Conservation (phyloP, 768 basidiomycete genomes). For the Coprinellus micaceus region DNA sequence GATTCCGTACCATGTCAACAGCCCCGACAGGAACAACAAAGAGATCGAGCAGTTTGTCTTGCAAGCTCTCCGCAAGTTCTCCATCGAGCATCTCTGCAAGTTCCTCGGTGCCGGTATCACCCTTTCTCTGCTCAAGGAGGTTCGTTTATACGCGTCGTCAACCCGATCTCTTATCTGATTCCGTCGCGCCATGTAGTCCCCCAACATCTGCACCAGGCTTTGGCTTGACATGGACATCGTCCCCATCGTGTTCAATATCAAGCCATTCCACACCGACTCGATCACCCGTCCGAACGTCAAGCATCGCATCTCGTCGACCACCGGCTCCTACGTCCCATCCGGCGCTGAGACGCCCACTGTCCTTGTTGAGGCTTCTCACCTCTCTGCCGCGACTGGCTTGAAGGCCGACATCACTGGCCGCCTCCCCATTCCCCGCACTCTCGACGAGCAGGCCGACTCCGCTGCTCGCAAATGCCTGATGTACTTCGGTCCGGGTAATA, state of each 20-base stretch:
- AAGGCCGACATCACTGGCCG: slow-evolving; percentile 47
- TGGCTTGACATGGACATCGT: slow-evolving; percentile 85
- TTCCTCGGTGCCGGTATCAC: slow-evolving; percentile 84
- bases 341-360: slow-evolving; percentile 75
- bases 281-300: slow-evolving; percentile 75
- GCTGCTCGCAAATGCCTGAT: slow-evolving; percentile 82
- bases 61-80: slow-evolving; percentile 66
- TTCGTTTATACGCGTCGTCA: slow-evolving; percentile 20
- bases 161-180: slow-evolving; percentile 17
- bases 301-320: slow-evolving; percentile 77
- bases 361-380: slow-evolving; percentile 55
- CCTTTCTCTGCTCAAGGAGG: slow-evolving; percentile 65
- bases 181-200: slow-evolving; percentile 42
- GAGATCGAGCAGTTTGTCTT: slow-evolving; percentile 64
- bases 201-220: slow-evolving; percentile 80
- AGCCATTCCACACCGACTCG: slow-evolving; percentile 68
- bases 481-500: slow-evolving; percentile 80
- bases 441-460: slow-evolving; percentile 84
- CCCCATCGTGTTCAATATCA: slow-evolving; percentile 32
- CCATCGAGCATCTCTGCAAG: slow-evolving; percentile 76
- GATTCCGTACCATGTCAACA: slow-evolving; percentile 49
- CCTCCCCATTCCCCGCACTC: slow-evolving; percentile 69
- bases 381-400: slow-evolving; percentile 39
- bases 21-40: slow-evolving; percentile 52
- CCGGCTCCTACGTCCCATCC: slow-evolving; percentile 73